A percentile compares a stretch with the other conserved stretches of the same genome.
Conservation (phyloP, 495 filamentous ascomycete species). For the Rhizodiscina lignyota region DNA sequence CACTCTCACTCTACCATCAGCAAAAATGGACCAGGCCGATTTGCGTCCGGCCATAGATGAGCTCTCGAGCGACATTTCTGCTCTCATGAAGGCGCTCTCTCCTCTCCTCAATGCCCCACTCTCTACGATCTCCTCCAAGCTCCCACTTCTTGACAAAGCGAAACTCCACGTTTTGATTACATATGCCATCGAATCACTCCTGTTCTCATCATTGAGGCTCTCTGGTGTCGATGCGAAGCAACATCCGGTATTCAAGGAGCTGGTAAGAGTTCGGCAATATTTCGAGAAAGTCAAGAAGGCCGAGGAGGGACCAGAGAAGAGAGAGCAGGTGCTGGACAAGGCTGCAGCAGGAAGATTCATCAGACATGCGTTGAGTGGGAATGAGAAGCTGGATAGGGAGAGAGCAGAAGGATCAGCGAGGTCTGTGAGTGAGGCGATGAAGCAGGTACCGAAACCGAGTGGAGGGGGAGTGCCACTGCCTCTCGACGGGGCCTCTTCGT, state of each 20-base stretch:
- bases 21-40: too few species aligned
- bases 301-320: slow-evolving; percentile 31
- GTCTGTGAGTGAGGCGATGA: too few species aligned
- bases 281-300: slow-evolving; percentile 75
- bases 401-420: too few species aligned
- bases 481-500: too few species aligned
- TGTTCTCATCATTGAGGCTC: slow-evolving; percentile 63
- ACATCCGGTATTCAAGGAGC: slow-evolving; percentile 71
- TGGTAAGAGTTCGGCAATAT: slow-evolving; percentile 74
- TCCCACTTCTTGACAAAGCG: slow-evolving; percentile 84
- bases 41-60: too few species aligned
- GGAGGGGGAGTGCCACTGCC: too few species aligned
- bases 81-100: slow-evolving; percentile 52
- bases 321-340: slow-evolving; percentile 56
- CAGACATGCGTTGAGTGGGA: slow-evolving; percentile 57
- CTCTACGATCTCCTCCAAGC: slow-evolving; percentile 49
- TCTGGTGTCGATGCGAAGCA: slow-evolving; percentile 64
- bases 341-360: slow-evolving; percentile 68
- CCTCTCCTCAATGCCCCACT: slow-evolving; percentile 50
- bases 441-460: too few species aligned
- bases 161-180: slow-evolving; percentile 72
- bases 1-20: too few species aligned
- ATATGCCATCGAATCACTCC: slow-evolving; percentile 79
- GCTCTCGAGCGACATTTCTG: slow-evolving; percentile 60
- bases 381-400: slow-evolving; percentile 38